These are phyloP conservation scores for Panicum miliaceum DNA, from an alignment of 176 grass and related monocot genomes.

Conservation along the genomic window DNA sequence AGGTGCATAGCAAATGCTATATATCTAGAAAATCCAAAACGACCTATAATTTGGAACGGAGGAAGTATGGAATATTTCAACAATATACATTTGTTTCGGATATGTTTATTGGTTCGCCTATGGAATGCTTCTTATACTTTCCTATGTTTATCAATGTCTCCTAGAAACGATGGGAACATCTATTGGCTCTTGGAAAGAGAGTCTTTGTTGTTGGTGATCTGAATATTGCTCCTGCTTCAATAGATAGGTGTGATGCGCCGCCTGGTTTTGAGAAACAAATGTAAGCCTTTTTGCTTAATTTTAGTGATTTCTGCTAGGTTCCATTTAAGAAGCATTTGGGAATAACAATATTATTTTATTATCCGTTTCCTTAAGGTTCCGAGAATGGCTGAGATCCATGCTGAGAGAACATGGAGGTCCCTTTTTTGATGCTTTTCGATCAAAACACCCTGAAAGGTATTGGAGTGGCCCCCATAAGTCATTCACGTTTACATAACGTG, in stretches of 20 bases:
- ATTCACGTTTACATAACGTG: conserved; percentile 8
- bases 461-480: conserved; percentile 1
- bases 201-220: conserved; percentile 93
- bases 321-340: not conserved
- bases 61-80: not conserved
- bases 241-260: conserved; percentile 83
- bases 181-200: conserved; percentile 78
- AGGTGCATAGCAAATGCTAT: no score
- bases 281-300: conserved; percentile 54
- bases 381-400: conserved; percentile 90
- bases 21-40: no score
- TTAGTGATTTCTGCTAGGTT: not conserved
- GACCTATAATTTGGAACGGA: no score
- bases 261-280: conserved; percentile 89
- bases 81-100: not conserved
- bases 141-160: conserved; percentile 38
- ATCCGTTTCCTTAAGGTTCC: conserved; percentile 59
- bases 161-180: conserved; percentile 87
- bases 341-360: conserved; percentile 10
- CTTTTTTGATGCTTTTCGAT: conserved; percentile 95
- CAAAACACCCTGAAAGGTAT: conserved; percentile 88
- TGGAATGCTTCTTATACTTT: conserved; percentile 24
- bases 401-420: conserved; percentile 69
- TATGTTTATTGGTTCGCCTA: conserved; percentile 15
- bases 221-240: conserved; percentile 93